Conservation (phyloP, 768 basidiomycete species). For the Auriscalpium orientale region DNA sequence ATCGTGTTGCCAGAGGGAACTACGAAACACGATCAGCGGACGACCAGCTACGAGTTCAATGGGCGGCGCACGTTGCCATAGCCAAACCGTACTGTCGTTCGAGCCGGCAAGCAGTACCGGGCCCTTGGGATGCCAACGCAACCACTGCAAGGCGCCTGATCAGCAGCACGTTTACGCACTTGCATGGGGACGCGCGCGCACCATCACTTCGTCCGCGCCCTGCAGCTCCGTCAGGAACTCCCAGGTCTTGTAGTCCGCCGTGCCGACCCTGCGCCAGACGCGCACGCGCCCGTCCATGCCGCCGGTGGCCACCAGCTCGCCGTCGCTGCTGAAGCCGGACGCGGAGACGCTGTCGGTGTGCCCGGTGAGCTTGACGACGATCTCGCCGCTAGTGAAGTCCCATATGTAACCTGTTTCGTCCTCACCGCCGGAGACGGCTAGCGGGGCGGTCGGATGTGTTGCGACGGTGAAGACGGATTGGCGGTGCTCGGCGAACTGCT, state of each 20-base stretch:
- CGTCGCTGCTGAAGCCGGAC: slow-evolving; percentile 77
- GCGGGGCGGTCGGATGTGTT: slow-evolving; percentile 72
- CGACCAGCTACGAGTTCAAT: background rate
- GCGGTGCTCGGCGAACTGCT: slow-evolving; percentile 59
- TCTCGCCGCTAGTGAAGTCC: slow-evolving; percentile 76
- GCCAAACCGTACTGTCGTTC: slow-evolving; percentile 90
- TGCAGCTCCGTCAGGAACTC: slow-evolving; percentile 91
- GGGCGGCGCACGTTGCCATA: slow-evolving; percentile 83
- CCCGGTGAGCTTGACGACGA: slow-evolving; percentile 79
- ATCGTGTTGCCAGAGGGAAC: slow-evolving; percentile 94
- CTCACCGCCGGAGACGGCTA: slow-evolving; percentile 90
- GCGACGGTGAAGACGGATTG: slow-evolving; percentile 81
- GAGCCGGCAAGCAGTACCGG: slow-evolving; percentile 82
- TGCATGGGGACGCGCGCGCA: slow-evolving; percentile 23
- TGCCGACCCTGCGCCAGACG: slow-evolving; percentile 83
- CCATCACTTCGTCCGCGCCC: slow-evolving; percentile 94
- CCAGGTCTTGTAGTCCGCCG: slow-evolving; percentile 71
- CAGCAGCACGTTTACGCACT: background rate
- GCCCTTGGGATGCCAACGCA: slow-evolving; percentile 96
- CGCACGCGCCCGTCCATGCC: slow-evolving; percentile 97
- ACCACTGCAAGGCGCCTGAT: slow-evolving; percentile 50
- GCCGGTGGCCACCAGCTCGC: slow-evolving; percentile 89
- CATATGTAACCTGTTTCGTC: slow-evolving; percentile 94
- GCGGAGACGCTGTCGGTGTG: slow-evolving; percentile 88
- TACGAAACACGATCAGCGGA: slow-evolving; percentile 24